Percentiles rank a stretch among this genome's conserved stretches.
Evolutionary conservation across 2,329 filamentous ascomycete genomes (phyloP).

Genomic region (Ophiostoma ips): DNA sequence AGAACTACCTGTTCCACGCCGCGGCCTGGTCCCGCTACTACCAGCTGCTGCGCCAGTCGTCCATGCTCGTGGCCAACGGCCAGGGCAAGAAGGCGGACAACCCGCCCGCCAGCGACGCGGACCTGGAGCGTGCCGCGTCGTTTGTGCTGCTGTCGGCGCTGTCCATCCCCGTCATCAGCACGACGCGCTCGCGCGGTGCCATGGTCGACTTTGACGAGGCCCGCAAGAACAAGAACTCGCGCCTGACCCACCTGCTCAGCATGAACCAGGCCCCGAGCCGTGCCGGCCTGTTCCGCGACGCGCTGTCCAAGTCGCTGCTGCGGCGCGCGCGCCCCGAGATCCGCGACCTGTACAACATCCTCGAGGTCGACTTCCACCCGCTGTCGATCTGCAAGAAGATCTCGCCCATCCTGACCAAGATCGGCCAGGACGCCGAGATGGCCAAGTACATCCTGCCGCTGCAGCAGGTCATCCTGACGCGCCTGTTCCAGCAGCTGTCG

Average conservation of each 20-base stretch:
- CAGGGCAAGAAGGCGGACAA: conserved; percentile 91
- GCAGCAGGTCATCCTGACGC: conserved; percentile 95
- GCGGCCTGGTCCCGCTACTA: conserved; percentile 97
- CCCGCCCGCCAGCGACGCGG: conserved; percentile 73
- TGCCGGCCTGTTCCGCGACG: conserved; percentile 86
- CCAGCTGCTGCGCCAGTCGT: conserved; percentile 85
- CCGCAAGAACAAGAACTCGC: conserved; percentile 97
- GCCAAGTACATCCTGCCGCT: conserved; percentile 90
- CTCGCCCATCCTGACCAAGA: conserved; percentile 85
- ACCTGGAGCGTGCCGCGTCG: conserved; percentile 86
- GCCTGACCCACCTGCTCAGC: conserved; percentile 86
- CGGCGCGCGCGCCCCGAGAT: conserved; percentile 91
- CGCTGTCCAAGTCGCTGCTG: conserved; percentile 83
- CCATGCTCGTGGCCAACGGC: conserved; percentile 66
- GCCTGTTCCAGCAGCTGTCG: conserved; percentile 95
- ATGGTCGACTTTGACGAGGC: conserved; percentile 95
- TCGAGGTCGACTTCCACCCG: conserved; percentile 98
- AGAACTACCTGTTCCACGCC: conserved; percentile 99
- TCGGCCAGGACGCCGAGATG: conserved; percentile 89
- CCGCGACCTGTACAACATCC: conserved; percentile 91
- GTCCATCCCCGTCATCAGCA: conserved; percentile 98
- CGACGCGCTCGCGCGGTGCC: conserved; percentile 84
- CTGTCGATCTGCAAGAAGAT: conserved; percentile 99
- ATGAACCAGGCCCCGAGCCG: conserved; percentile 85
- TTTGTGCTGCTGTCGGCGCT: conserved; percentile 91